These are phyloP conservation scores for Debaryomyces subglobosus DNA, from an alignment of 1,139 yeast species.

Conservation along the genomic window DNA sequence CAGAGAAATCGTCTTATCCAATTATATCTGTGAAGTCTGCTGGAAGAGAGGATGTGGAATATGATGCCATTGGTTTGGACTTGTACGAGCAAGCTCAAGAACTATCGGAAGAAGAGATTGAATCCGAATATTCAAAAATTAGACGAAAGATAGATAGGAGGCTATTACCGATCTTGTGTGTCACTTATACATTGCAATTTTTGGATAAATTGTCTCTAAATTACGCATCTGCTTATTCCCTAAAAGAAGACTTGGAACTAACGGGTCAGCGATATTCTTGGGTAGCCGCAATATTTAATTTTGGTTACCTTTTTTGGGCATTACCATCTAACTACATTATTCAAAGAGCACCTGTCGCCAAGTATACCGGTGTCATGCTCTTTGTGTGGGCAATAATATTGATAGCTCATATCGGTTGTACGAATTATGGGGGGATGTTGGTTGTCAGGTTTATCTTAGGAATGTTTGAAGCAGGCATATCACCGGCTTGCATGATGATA, in stretches of 20 bases:
- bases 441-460: constrained; percentile 51
- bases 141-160: constrained; percentile 44
- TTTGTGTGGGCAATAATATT: constrained; percentile 55
- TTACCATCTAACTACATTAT: constrained; percentile 55
- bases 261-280: constrained; percentile 37
- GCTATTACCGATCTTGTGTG: constrained; percentile 48
- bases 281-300: constrained; percentile 63
- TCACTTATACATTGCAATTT: constrained; percentile 52
- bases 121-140: constrained; percentile 22
- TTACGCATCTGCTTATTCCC: constrained; percentile 30
- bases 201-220: constrained; percentile 52
- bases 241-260: constrained; percentile 27
- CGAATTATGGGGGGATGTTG: constrained; percentile 50
- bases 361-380: constrained; percentile 47
- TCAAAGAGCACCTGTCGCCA: constrained; percentile 58
- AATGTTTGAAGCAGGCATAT: constrained; percentile 37
- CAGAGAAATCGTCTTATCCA: constrained; percentile 6
- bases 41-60: constrained; percentile 6
- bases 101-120: constrained; percentile 29
- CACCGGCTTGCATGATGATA: constrained; percentile 34
- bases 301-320: constrained; percentile 55
- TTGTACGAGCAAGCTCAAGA: constrained; percentile 34
- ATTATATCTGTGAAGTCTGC: constrained; percentile 2
- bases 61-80: constrained; percentile 27
- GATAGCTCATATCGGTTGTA: constrained; percentile 50